These are phyloP conservation scores for Forsythia viridissima DNA, from an alignment of 257 asterid genomes.

Conservation along the genomic window DNA sequence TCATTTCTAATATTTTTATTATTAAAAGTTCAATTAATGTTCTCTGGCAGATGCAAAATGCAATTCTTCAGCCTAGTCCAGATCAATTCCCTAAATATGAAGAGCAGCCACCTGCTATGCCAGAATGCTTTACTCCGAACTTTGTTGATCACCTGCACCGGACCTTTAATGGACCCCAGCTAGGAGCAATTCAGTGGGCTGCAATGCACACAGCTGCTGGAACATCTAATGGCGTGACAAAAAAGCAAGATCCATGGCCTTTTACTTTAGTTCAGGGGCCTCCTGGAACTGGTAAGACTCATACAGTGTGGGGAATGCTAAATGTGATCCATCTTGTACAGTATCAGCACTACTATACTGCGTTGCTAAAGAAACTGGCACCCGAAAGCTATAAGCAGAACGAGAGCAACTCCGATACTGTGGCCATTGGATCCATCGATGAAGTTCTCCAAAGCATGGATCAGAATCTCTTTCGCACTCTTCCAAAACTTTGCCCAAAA, in stretches of 20 bases:
- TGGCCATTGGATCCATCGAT: slow-evolving; percentile 86
- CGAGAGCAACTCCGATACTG: slow-evolving; percentile 70
- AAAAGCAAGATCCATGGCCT: slow-evolving; percentile 98
- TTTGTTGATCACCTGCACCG: slow-evolving; percentile 76
- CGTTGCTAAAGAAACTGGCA: slow-evolving; percentile 91
- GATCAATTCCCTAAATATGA: slow-evolving; percentile 96
- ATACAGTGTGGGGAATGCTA: slow-evolving; percentile 99
- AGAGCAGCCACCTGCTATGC: slow-evolving; percentile 97
- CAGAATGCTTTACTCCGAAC: slow-evolving; percentile 94
- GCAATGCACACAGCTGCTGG: slow-evolving; percentile 99
- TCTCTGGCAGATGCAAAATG: slow-evolving; percentile 88
- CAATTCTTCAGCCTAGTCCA: slow-evolving; percentile 95
- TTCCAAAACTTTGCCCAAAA: slow-evolving; percentile 97
- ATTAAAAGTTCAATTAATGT: slow-evolving; percentile 14
- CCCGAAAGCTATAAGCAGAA: slow-evolving; percentile 98
- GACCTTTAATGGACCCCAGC: slow-evolving; percentile 87
- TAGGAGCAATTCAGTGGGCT: slow-evolving; percentile 98
- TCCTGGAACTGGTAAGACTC: slow-evolving; percentile 99
- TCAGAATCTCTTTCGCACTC: slow-evolving; percentile 93
- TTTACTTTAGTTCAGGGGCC: slow-evolving; percentile 99
- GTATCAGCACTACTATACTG: slow-evolving; percentile 97
- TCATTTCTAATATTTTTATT: slow-evolving; percentile 11
- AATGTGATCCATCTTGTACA: slow-evolving; percentile 98
- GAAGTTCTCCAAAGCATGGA: slow-evolving; percentile 99
- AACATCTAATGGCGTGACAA: slow-evolving; percentile 69